Conservation (phyloP, 2,329 filamentous ascomycete genomes). For the Monosporascus sp. region DNA sequence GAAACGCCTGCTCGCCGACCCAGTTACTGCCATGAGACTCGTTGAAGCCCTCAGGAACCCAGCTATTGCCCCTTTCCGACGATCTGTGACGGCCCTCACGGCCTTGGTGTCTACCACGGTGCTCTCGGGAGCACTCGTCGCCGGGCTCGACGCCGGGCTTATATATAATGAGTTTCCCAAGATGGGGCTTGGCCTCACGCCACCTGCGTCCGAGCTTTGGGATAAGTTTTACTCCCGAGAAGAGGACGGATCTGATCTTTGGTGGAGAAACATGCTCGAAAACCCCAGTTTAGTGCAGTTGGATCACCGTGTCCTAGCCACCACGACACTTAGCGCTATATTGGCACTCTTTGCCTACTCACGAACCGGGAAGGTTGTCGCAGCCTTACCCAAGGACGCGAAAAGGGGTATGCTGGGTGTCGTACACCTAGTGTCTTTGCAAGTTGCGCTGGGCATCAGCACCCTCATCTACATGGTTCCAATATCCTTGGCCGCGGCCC, state of each 20-base stretch:
- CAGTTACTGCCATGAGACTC: slow-evolving; percentile 55
- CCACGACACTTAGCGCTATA: slow-evolving; percentile 79
- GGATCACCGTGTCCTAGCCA: slow-evolving; percentile 89
- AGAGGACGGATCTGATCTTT: slow-evolving; percentile 74
- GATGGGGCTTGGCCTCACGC: slow-evolving; percentile 82
- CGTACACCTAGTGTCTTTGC: slow-evolving; percentile 75
- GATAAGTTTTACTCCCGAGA: slow-evolving; percentile 79
- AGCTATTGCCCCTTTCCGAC: slow-evolving; percentile 67
- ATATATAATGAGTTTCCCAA: slow-evolving; percentile 99
- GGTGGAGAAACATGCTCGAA: slow-evolving; percentile 97
- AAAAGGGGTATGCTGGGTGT: slow-evolving; percentile 70
- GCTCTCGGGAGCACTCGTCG: slow-evolving; percentile 90
- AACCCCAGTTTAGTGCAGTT: slow-evolving; percentile 95
- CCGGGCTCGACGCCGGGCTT: slow-evolving; percentile 88
- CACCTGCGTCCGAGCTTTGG: slow-evolving; percentile 78
- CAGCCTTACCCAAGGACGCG: slow-evolving; percentile 58
- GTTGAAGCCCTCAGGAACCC: slow-evolving; percentile 62
- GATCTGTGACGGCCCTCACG: slow-evolving; percentile 65
- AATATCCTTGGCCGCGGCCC: slow-evolving; percentile 77
- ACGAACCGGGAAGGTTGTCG: slow-evolving; percentile 55
- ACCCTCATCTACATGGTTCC: slow-evolving; percentile 95
- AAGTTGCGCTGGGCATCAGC: slow-evolving; percentile 81
- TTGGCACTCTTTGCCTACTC: slow-evolving; percentile 78
- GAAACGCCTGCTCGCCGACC: slow-evolving; percentile 64
- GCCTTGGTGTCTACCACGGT: slow-evolving; percentile 81